These are phyloP conservation scores for Trypanosomatidae sp. DNA, from an alignment of 208 protist genomes.

Conservation along the genomic window DNA sequence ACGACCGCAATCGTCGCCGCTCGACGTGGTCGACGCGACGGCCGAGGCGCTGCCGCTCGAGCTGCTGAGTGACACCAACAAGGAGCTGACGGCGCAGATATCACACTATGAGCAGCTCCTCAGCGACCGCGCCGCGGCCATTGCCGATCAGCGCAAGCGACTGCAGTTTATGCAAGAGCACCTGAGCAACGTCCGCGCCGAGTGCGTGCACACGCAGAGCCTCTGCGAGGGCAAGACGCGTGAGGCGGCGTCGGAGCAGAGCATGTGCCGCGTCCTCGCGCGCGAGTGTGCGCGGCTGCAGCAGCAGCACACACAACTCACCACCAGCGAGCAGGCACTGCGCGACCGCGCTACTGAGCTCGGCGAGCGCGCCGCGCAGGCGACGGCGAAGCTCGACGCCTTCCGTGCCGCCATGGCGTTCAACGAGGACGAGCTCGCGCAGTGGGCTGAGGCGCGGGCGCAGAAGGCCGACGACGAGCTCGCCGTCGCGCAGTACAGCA, in stretches of 20 bases:
- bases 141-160: constrained; percentile 73
- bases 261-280: constrained; percentile 81
- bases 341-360: constrained; percentile 49
- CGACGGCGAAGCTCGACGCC: constrained; percentile 86
- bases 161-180: constrained; percentile 86
- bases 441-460: constrained; percentile 85
- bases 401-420: constrained; percentile 85
- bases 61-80: constrained; percentile 78
- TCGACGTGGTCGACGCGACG: constrained; percentile 68
- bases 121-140: constrained; percentile 22
- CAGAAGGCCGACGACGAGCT: constrained; percentile 92
- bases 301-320: constrained; percentile 35
- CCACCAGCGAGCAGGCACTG: constrained; percentile 30
- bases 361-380: constrained; percentile 82
- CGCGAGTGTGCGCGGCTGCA: constrained; percentile 66
- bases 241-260: constrained; percentile 88
- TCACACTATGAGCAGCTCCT: constrained; percentile 47
- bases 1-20: too few relatives aligned
- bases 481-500: constrained; percentile 82
- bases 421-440: constrained; percentile 92
- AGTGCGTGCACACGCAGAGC: constrained; percentile 84
- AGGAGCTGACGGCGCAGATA: constrained; percentile 73
- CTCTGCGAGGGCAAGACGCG: constrained; percentile 78
- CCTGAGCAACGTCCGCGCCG: constrained; percentile 78
- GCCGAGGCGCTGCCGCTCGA: constrained; percentile 72